Evolutionary conservation across 1,284 basidiomycete genomes (phyloP).

Genomic region (Austroboletus rostrupii): DNA sequence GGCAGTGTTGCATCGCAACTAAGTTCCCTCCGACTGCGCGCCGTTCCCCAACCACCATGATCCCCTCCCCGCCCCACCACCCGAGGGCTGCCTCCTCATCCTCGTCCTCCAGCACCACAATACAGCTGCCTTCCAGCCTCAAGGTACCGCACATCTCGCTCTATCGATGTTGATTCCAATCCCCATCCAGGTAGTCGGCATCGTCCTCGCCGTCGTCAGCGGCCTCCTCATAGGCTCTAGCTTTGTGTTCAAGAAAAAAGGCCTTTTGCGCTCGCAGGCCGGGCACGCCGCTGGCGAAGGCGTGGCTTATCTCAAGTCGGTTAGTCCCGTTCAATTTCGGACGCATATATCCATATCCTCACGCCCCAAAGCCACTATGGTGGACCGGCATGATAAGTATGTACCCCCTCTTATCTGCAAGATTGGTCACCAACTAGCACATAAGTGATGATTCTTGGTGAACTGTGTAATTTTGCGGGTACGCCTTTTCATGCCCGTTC

Average conservation of each 20-base stretch:
- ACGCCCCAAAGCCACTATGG: constrained; percentile 60
- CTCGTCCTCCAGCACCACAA: constrained; percentile 20
- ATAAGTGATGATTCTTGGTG: constrained; percentile 76
- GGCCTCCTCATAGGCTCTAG: constrained; percentile 91
- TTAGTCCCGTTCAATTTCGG: constrained; percentile 36
- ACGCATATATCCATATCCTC: constrained; percentile 10
- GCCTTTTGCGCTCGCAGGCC: constrained; percentile 68
- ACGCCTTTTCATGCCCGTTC: constrained; percentile 29
- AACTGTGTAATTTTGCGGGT: constrained; percentile 83
- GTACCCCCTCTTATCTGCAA: background rate
- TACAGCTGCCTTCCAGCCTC: constrained; percentile 29
- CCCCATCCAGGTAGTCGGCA: constrained; percentile 57
- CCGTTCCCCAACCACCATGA: constrained; percentile 12
- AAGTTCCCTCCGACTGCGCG: constrained; percentile 4
- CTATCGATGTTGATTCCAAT: background rate
- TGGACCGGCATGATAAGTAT: constrained; percentile 80
- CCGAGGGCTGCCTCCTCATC: constrained; percentile 26
- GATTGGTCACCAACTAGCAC: constrained; percentile 4
- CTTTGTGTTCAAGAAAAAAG: constrained; percentile 97
- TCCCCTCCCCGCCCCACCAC: constrained; percentile 14
- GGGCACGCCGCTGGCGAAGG: constrained; percentile 82
- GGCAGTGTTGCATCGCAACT: constrained; percentile 18
- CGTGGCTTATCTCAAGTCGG: constrained; percentile 90
- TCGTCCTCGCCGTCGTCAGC: constrained; percentile 79
- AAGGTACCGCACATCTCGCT: constrained; percentile 25